phyloP scores from a whole-genome alignment of 2,329 filamentous ascomycete genomes.

The Rutstroemia sp. region DNA sequence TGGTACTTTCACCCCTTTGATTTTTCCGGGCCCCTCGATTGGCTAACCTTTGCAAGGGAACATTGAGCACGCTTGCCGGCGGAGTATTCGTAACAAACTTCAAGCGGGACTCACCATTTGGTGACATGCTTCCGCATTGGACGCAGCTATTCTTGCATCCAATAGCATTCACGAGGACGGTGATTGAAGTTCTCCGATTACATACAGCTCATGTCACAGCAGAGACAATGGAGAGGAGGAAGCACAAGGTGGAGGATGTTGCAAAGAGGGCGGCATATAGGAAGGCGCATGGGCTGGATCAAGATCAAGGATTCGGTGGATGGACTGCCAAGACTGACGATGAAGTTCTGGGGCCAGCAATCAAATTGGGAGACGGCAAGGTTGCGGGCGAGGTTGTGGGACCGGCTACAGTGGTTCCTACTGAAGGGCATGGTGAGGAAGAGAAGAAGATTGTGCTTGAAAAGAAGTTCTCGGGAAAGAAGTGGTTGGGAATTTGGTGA shows the following conservation, averaged over 20 bases:
- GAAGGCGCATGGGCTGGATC: constrained; percentile 75
- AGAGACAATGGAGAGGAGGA: constrained; percentile 63
- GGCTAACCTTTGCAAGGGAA: constrained; percentile 14
- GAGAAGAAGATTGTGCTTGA: constrained; percentile 29
- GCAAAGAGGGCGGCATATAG: constrained; percentile 80
- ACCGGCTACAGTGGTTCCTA: neutral
- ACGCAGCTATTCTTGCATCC: constrained; percentile 65
- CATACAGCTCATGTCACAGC: constrained; percentile 65
- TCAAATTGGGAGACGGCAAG: constrained; percentile 19
- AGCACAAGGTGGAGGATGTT: constrained; percentile 73
- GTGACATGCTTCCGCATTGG: constrained; percentile 66
- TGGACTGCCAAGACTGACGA: constrained; percentile 36
- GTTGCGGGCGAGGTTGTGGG: neutral
- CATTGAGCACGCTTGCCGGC: constrained; percentile 48
- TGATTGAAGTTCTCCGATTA: constrained; percentile 66
- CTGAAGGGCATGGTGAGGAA: neutral
- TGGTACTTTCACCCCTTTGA: constrained; percentile 47
- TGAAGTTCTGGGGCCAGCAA: constrained; percentile 27
- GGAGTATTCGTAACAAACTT: constrained; percentile 76
- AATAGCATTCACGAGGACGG: constrained; percentile 55
- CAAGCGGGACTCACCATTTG: constrained; percentile 69
- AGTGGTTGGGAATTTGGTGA: constrained; percentile 79
- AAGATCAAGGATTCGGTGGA: constrained; percentile 46
- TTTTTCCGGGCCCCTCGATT: neutral
- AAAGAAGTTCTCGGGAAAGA: constrained; percentile 56